These are phyloP conservation scores for Ceratocystis lukuohia DNA, from an alignment of 2,329 filamentous ascomycete species.

Conservation along the genomic window DNA sequence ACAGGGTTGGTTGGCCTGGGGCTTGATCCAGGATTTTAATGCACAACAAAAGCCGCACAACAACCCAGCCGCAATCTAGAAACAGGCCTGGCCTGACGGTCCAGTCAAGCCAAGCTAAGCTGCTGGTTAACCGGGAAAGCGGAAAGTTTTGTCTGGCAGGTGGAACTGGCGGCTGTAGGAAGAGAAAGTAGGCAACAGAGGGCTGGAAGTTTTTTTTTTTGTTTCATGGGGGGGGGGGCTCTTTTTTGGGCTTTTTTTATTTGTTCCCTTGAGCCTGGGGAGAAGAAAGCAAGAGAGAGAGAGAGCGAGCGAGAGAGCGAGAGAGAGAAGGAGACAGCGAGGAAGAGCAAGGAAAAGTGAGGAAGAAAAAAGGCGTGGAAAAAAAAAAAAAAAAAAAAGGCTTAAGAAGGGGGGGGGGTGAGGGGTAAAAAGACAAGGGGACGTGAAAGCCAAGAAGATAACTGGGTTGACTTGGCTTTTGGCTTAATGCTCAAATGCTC, in stretches of 20 bases:
- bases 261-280: too few relatives aligned
- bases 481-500: constrained; percentile 3
- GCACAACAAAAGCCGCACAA: neutral
- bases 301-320: neutral
- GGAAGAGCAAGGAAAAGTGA: neutral
- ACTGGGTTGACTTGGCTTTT: neutral
- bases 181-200: neutral
- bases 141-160: neutral
- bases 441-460: neutral
- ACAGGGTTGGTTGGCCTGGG: neutral
- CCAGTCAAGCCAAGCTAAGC: too few relatives aligned
- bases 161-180: neutral
- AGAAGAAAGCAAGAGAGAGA: too few relatives aligned
- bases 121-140: neutral
- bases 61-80: neutral
- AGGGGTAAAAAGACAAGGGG: neutral
- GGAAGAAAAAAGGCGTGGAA: neutral
- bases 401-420: neutral
- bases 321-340: neutral
- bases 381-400: neutral
- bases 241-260: neutral
- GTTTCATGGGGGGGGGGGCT: neutral
- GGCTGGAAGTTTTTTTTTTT: neutral
- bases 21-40: neutral
- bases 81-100: neutral